These are phyloP conservation scores for Auricularia sp. DNA, from an alignment of 768 basidiomycete species.

Conservation along the genomic window DNA sequence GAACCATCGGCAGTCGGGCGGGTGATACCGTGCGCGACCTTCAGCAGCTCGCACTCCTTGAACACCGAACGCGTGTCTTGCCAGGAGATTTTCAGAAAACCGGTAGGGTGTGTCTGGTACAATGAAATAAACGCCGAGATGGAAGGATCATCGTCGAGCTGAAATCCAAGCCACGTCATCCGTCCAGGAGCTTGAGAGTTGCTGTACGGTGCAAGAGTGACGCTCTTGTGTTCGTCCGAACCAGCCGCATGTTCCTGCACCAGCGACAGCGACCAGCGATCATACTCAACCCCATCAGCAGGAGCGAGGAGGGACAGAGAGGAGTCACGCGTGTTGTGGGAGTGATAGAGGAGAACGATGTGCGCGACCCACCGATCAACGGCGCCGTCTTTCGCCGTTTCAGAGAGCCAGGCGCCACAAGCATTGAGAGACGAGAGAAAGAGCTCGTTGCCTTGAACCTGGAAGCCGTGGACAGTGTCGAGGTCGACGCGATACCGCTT, in stretches of 20 bases:
- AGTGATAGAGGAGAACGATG: too few species aligned
- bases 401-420: neutral
- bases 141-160: neutral
- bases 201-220: neutral
- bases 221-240: neutral
- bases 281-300: too few species aligned
- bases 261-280: neutral
- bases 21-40: too few species aligned
- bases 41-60: too few species aligned
- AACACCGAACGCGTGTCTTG: too few species aligned
- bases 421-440: neutral
- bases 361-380: neutral
- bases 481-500: neutral
- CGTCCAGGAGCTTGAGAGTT: neutral
- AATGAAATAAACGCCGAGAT: neutral
- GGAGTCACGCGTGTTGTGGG: too few species aligned
- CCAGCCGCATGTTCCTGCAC: neutral
- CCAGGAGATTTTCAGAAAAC: neutral
- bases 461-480: neutral
- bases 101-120: neutral
- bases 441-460: neutral
- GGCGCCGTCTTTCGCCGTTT: neutral
- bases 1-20: too few species aligned
- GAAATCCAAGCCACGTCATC: neutral
- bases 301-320: too few species aligned